Base-by-base conservation (phyloP, 2,329 filamentous ascomycete species). In the Lasiodiplodia gonubiensis region DNA sequence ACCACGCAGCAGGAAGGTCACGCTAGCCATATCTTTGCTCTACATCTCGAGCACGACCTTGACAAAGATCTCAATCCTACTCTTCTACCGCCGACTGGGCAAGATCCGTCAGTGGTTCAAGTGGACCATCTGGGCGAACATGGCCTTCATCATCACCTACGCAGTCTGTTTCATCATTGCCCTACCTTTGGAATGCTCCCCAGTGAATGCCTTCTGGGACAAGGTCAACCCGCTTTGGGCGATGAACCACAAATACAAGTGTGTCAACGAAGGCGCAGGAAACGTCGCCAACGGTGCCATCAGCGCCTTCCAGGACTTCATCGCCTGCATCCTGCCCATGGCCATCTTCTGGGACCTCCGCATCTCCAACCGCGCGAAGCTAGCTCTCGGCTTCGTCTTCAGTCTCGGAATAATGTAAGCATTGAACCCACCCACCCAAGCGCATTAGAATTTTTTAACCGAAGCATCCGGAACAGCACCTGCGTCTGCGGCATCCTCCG, bases 301-400 rank as follows among this genome's bases (percentile, higher is more conserved):
- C 67, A 79, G 79, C 65, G 75, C 77, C 3, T 30, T 80, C 4
- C 78, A 79, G 53, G 81, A 83, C 66, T 70, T 82, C 12, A 73
- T 82, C 67, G 76, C 81, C 2, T 78, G 79, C 57, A 70, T 74
- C 2, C 70, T 84, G 30, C 83, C 83, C 0, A 73, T 81, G 16
- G 74, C 83, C 27, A 77, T 84, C 39, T 79, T 83, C 8, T 76
- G 79, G 74, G 79, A 81, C 23, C 73, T 84, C 4, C 76, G 79
- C 37, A 77, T 85, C 49, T 76, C 80, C 4, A 71, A 67, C n/a
- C 73, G 77, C 21, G 82, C 84, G 70, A 83, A 82, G 71, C 67
- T 82, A 23, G 80, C 77, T 0, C 71, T 83, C 10, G 80, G 82
- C 53, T 79, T 81, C 55, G 78, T 84, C 71, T 77, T 81, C 75